Evolutionary conservation across 257 asterid species (phyloP).

Genomic region (Fraxinus pennsylvanica): DNA sequence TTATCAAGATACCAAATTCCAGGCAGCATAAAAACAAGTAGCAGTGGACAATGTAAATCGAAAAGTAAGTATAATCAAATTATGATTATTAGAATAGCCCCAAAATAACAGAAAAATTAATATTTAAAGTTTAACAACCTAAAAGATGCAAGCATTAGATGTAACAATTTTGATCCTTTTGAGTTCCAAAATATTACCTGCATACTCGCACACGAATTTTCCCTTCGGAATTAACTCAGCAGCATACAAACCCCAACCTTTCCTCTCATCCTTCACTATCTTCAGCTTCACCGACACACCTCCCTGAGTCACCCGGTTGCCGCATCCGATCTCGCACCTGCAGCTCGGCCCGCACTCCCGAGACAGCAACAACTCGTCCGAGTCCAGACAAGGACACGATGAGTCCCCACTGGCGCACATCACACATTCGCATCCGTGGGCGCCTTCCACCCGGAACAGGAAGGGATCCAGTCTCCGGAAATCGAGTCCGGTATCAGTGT

Average conservation of each 20-base stretch:
- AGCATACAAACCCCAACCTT: conserved; percentile 81
- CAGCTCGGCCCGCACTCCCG: conserved; percentile 87
- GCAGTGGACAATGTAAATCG: background rate
- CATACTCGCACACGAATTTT: conserved; percentile 76
- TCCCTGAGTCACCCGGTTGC: conserved; percentile 65
- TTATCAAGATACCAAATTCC: background rate
- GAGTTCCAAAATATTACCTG: conserved; percentile 43
- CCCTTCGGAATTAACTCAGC: conserved; percentile 58
- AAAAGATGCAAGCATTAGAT: background rate
- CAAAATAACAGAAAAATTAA: background rate
- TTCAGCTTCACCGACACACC: conserved; percentile 54
- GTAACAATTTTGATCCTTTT: background rate
- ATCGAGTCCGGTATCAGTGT: conserved; percentile 6
- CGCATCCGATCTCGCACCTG: conserved; percentile 51
- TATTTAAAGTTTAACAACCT: background rate
- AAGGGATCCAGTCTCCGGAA: conserved; percentile 45
- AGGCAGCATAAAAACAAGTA: background rate
- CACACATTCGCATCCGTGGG: conserved; percentile 61
- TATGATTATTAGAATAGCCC: background rate
- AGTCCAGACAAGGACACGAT: conserved; percentile 48
- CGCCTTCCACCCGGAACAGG: conserved; percentile 61
- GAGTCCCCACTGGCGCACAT: conserved; percentile 30
- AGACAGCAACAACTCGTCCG: conserved; percentile 30
- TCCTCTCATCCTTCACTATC: conserved; percentile 57
- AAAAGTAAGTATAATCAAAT: background rate